Percentiles rank a stretch among this genome's conserved stretches.
Evolutionary conservation across 352 stramenopile species (phyloP).

Genomic region (Phytophthora multivora): DNA sequence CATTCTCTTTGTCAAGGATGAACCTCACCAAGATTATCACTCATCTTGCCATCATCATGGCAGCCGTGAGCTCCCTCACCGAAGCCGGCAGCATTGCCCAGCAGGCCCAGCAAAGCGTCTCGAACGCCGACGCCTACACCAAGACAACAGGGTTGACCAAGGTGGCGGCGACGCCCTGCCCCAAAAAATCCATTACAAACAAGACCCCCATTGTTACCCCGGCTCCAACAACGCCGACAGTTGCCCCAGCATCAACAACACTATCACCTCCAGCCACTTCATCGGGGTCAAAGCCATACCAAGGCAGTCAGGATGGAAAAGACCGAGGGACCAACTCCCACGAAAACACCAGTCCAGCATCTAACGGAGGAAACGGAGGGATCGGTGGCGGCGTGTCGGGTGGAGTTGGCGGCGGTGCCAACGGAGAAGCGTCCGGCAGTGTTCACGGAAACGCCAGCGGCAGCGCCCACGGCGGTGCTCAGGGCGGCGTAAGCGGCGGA

Average conservation of each 20-base stretch:
- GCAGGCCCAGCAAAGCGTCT: conserved; percentile 10
- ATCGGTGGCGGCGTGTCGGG: conserved; percentile 2
- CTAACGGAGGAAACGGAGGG: no score
- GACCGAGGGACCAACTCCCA: no score
- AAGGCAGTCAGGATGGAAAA: no score
- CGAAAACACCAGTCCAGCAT: no score
- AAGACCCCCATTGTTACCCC: background rate
- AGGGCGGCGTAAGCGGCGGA: background rate
- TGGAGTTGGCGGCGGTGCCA: background rate
- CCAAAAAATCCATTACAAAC: background rate
- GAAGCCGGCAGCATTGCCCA: conserved; percentile 16
- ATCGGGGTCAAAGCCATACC: no score
- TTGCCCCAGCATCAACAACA: background rate
- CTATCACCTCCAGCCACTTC: no score
- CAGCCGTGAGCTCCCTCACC: conserved; percentile 24
- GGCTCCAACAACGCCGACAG: background rate
- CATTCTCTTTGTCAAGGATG: conserved; percentile 29
- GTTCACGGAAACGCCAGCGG: background rate
- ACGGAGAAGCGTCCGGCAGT: background rate
- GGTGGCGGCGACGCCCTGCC: background rate
- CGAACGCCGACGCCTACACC: background rate
- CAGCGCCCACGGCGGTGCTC: background rate
- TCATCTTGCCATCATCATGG: conserved; percentile 30
- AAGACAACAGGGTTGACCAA: background rate
- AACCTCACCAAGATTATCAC: conserved; percentile 41